These are phyloP conservation scores for Chytriomyces sp. DNA, from an alignment of 192 early-diverging fungal species.

Conservation along the genomic window DNA sequence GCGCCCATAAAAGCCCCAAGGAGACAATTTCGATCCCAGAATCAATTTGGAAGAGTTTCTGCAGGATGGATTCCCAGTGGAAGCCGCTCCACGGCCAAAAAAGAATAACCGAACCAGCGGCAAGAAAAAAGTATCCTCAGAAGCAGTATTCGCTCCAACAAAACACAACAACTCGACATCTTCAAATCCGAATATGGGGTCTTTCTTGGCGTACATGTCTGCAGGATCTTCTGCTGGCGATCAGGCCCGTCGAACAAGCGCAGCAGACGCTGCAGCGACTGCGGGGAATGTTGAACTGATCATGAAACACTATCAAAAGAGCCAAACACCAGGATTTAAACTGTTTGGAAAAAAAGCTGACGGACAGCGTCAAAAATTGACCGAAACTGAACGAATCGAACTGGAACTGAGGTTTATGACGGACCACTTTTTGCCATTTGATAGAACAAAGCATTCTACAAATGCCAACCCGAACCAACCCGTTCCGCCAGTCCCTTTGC, in stretches of 20 bases:
- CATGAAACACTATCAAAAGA: not conserved
- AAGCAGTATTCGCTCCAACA: not conserved
- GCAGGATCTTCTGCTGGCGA: not conserved
- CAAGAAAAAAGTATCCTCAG: not conserved
- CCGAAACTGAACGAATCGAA: slow-evolving; percentile 11
- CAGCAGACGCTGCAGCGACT: not conserved
- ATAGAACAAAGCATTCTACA: not conserved
- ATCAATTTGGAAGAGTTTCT: slow-evolving; percentile 78
- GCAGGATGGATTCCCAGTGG: slow-evolving; percentile 74
- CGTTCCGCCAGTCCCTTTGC: not conserved
- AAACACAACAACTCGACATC: not conserved
- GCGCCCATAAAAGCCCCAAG: slow-evolving; percentile 38
- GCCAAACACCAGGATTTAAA: not conserved
- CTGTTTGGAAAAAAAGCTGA: not conserved
- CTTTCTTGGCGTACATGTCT: not conserved
- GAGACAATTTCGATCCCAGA: slow-evolving; percentile 74
- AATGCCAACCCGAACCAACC: not conserved
- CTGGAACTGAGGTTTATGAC: slow-evolving; percentile 15
- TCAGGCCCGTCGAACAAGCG: not conserved
- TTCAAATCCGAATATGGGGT: not conserved
- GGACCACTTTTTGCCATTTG: slow-evolving; percentile 17
- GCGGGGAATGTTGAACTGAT: not conserved
- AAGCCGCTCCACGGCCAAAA: slow-evolving; percentile 55
- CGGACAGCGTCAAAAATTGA: not conserved
- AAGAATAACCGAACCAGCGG: slow-evolving; percentile 26